Base-by-base conservation (phyloP, 345 rosid genomes). In the Salix brachista region DNA sequence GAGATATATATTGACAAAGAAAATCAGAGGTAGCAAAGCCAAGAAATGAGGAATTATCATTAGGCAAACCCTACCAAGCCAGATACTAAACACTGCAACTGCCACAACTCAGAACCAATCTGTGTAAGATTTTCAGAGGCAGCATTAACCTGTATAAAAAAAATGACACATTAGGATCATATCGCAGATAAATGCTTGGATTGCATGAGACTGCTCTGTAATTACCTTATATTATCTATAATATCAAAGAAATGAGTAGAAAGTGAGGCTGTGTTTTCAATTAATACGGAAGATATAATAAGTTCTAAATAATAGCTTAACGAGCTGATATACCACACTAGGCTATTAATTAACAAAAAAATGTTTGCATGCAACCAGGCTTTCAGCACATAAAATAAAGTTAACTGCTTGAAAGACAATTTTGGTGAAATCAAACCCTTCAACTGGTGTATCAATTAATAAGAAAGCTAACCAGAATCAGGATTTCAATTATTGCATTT, bases 31-130 rank as follows among this genome's bases (percentile, higher is more conserved):
- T 46, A 39, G 34, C 17, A 75, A 39, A 41, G 36, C 21, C 73
- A 54, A n/a, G 3, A 71, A 39, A 30, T 25, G n/a, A 48, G 12
- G 56, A 25, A 64, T 2, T 19, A 1, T 62, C 42, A 6, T 34
- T n/a, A 70, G 56, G 75, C 46, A 48, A 72, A 78, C 78, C 97
- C 85, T 83, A 93, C 99, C 93, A 90, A 81, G 75, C 88, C 84
- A 77, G 84, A 84, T 76, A 91, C 88, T 82, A 90, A 71, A 72
- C 56, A 58, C 75, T 91, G 94, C 89, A 95, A 81, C 42, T 86
- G 85, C 34, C 80, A 84, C 88, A 96, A 84, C 50, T 87, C 89
- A 85, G 76, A 79, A 69, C 89, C 93, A 71, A 93, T 88, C 39
- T 82, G 87, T 69, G 85, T 77, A 74, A 96, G 84, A 86, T 87